Evolutionary conservation across 176 grass and related monocot genomes (phyloP), one percentile per base, ranked within the genome.

Genomic region (Zoysia pacifica): DNA sequence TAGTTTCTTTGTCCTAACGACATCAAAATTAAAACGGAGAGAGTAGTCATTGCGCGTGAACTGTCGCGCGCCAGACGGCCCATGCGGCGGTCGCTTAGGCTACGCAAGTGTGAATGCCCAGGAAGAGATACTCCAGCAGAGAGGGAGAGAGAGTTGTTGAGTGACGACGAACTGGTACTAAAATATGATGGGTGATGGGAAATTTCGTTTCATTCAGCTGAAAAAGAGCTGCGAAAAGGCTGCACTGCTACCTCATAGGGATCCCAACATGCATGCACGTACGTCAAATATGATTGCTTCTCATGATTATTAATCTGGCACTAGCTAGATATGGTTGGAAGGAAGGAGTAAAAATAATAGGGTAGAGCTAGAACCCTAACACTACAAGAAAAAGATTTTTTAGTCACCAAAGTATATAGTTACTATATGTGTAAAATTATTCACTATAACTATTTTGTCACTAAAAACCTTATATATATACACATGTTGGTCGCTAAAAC

Each of bases 141-240:
- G n/a, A 59, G 72, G 64, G 65, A 49, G 11, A 54, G 11, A 70
- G 65, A 64, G 58, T 58, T 35, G 65, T 63, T 46, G 47, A 7
- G 9, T 43, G 48, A 56, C 28, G 48, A 49, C 71, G 64, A 61
- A 68, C 4, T 9, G 9, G 28, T 28, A 28, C 59, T 36, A 53
- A 62, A 69, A 72, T 63, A 2, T 80, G 87, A 89, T 28, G 28
- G 28, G 28, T 28, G 87, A 89, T 59, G 18, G 28, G 28, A 2
- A 9, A 49, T 71, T 81, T 65, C 58, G 44, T 67, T 78, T 79
- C 28, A 28, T 78, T 79, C 72, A 85, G 62, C 77, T 76, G 71
- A 76, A 76, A 80, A 89, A 18, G 71, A 69, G 38, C 10, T 80
- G 28, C 6, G 11, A n/a, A 43, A 69, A 82, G 74, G 74, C 60